Evolutionary conservation across 805 yeast genomes (phyloP), one percentile per base, ranked within the genome.

Genomic region (Brettanomyces custersianus): DNA sequence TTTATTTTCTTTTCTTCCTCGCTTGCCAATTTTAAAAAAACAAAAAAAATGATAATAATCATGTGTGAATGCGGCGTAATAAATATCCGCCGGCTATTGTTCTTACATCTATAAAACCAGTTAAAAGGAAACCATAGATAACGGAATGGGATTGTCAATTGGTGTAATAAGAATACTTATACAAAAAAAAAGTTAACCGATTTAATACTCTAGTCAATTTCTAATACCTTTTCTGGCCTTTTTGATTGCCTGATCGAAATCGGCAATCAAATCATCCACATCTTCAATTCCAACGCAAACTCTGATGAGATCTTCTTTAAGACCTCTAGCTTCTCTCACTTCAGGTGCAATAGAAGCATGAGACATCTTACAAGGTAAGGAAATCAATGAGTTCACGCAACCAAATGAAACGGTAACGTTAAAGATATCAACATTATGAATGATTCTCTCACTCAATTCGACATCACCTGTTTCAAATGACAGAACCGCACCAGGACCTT

Each of bases 271-370:
- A 54, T 88, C 97, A 40, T 74, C 79, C 27, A 71, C 63, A 54
- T 80, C 77, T 55, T 88, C 97, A 42, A 88, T 88, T 40, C 97
- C 97, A 35, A 88, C 79, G 55, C 96, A 88, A 38, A 88, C 68
- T 51, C 97, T 71, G 47, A 88, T 77, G 52, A 88, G 67, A 55
- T 90, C 96, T 59, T 88, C 96, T 2, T 96, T 95, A 62, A 88
- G 77, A 31, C 78, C 86, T 56, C 97, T 76, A 57, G 82, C 94
- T 33, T 77, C 78, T 58, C 96, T 76, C 4, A 85, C 78, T 52
- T 83, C 75, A 19, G 87, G 80, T 48, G 87, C 95, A 43, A 88
- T 88, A 3, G 95, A 80, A n/a, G 96, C 96, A 54, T 88, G 97
- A 5, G 95, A 84, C 96, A 88, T 88, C 58, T 74, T 74, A 59